Percentiles rank a stretch among this genome's conserved stretches.
Evolutionary conservation across 768 basidiomycete species (phyloP).

Genomic region (Cantharellus cinnabarinus): DNA sequence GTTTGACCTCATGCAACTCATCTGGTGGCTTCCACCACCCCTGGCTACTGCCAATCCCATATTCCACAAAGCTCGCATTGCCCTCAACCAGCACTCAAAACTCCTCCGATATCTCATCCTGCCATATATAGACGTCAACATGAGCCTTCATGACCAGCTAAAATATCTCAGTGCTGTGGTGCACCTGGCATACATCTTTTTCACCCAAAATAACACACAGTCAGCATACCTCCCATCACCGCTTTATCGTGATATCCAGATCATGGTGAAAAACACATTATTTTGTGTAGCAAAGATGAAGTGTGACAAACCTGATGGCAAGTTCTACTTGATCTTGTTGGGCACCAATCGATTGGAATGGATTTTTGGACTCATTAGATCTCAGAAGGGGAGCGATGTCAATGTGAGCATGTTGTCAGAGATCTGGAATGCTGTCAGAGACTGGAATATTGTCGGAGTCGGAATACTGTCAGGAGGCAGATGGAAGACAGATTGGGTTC

Average conservation of each 20-base stretch:
- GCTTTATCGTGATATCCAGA: constrained; percentile 17
- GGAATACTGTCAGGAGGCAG: too few species aligned
- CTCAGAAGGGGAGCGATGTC: constrained; percentile 12
- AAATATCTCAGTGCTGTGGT: constrained; percentile 17
- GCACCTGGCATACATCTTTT: constrained; percentile 14
- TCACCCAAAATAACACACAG: constrained; percentile 5
- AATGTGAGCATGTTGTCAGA: constrained; percentile 12
- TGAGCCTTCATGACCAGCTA: constrained; percentile 18
- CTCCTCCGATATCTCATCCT: constrained; percentile 13
- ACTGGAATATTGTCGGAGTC: too few species aligned
- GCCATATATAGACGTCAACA: constrained; percentile 16
- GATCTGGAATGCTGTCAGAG: too few species aligned
- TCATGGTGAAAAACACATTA: constrained; percentile 22
- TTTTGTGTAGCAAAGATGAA: constrained; percentile 24
- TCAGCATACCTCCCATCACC: constrained; percentile 13
- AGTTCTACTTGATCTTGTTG: constrained; percentile 20
- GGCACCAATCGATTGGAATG: constrained; percentile 22
- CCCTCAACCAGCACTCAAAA: constrained; percentile 12
- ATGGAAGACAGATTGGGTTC: too few species aligned
- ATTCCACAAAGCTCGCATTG: constrained; percentile 10
- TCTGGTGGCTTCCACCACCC: constrained; percentile 13
- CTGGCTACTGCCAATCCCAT: constrained; percentile 6
- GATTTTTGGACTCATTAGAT: constrained; percentile 11
- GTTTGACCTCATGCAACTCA: constrained; percentile 12
- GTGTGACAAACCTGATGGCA: constrained; percentile 10